phyloP scores from a whole-genome alignment of 441 rosid species.

The Metrosideros polymorpha region DNA sequence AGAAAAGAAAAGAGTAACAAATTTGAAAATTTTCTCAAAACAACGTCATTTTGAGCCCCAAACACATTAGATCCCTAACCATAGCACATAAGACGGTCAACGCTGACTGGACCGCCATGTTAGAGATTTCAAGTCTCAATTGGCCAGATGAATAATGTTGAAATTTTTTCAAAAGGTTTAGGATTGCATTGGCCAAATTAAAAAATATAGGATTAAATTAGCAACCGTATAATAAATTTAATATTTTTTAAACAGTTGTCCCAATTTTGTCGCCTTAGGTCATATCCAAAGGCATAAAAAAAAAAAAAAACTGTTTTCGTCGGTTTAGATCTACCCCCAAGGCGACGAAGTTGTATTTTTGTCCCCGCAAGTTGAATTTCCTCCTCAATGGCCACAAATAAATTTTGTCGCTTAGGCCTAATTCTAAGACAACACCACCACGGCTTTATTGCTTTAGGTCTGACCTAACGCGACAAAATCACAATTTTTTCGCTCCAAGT shows the following conservation, averaged over 20 bases:
- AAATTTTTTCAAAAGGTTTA: neutral
- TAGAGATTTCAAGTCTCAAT: neutral
- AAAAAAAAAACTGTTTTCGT: fast-evolving
- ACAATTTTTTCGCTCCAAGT: neutral
- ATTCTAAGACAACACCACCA: neutral
- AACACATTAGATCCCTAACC: neutral
- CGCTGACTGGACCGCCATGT: fast-evolving
- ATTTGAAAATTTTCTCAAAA: neutral
- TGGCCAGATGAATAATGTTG: neutral
- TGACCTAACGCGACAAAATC: neutral
- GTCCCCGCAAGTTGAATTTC: neutral
- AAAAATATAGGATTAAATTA: neutral
- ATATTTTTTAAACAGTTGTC: neutral
- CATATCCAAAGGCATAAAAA: fast-evolving
- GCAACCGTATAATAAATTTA: fast-evolving
- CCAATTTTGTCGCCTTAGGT: neutral
- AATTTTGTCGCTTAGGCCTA: neutral
- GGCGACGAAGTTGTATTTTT: neutral
- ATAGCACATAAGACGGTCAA: neutral
- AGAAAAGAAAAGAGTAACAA: neutral
- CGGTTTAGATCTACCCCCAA: neutral
- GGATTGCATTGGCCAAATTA: neutral
- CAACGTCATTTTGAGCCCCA: neutral
- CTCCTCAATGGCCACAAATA: neutral
- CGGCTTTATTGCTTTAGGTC: neutral